Conservation (phyloP, 148 eudicot species). For the Pharnaceum exiguum region DNA sequence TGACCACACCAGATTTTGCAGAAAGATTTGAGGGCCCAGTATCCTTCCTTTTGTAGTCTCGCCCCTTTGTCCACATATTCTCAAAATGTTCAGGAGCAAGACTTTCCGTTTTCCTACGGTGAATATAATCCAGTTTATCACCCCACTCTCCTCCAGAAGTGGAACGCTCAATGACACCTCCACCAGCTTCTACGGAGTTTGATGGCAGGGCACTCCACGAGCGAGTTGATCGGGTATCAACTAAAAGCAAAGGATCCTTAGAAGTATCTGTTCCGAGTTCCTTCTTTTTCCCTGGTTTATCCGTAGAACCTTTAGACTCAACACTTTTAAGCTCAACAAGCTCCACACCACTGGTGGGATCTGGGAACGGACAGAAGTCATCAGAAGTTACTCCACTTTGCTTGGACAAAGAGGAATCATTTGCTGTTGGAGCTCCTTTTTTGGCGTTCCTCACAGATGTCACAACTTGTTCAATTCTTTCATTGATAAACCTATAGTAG, state of each 20-base stretch:
- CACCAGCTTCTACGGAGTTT: slow-evolving; percentile 31
- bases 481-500: slow-evolving; percentile 79
- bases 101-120: slow-evolving; percentile 66
- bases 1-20: slow-evolving; percentile 16
- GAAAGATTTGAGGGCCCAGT: slow-evolving; percentile 31
- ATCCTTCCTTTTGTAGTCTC: slow-evolving; percentile 55
- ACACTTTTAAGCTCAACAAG: slow-evolving; percentile 62
- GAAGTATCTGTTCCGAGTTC: slow-evolving; percentile 32
- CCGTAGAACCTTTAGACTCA: slow-evolving; percentile 30
- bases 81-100: slow-evolving; percentile 92
- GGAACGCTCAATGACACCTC: slow-evolving; percentile 35
- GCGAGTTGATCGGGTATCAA: slow-evolving; percentile 71
- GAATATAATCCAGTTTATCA: slow-evolving; percentile 61
- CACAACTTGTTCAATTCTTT: slow-evolving; percentile 80
- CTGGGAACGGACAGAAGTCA: slow-evolving; percentile 52
- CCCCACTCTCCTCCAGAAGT: slow-evolving; percentile 80
- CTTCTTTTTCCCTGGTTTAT: slow-evolving; percentile 29
- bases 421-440: slow-evolving; percentile 39
- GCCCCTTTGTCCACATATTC: slow-evolving; percentile 95
- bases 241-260: slow-evolving; percentile 81
- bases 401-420: slow-evolving; percentile 29
- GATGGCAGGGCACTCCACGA: slow-evolving; percentile 65
- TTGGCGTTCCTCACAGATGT: slow-evolving; percentile 43
- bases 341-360: slow-evolving; percentile 83
- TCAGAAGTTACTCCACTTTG: slow-evolving; percentile 46